Evolutionary conservation across 1,139 yeast species (phyloP).

Genomic region (Eremothecium gossypii): DNA sequence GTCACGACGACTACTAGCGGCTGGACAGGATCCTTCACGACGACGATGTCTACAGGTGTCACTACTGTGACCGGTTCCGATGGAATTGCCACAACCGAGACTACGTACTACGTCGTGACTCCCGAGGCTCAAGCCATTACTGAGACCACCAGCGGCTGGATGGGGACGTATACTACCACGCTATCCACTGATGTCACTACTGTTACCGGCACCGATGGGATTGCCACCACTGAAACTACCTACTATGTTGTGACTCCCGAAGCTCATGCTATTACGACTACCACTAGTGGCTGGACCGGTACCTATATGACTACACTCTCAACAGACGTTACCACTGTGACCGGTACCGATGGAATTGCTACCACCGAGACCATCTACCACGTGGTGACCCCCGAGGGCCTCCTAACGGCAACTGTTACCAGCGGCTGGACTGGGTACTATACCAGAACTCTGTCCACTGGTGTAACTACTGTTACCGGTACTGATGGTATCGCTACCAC

Average conservation of each 20-base stretch:
- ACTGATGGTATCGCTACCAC: constrained; percentile 9
- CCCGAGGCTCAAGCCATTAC: background rate
- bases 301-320: too few species aligned
- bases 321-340: too few species aligned
- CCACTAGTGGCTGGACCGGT: background rate
- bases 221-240: constrained; percentile 6
- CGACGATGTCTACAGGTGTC: constrained; percentile 5
- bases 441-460: constrained; percentile 2
- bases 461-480: constrained; percentile 8
- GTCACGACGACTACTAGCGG: constrained; percentile 6
- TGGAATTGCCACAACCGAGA: constrained; percentile 10
- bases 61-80: constrained; percentile 8
- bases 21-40: constrained; percentile 7
- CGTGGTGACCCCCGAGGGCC: too few species aligned
- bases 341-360: too few species aligned
- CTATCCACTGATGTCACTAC: constrained; percentile 11
- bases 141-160: constrained; percentile 1
- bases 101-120: constrained; percentile 5
- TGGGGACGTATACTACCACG: constrained; percentile 8
- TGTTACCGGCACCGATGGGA: constrained; percentile 6
- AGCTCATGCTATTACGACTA: background rate
- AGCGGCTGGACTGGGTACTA: constrained; percentile 8
- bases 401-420: constrained; percentile 6
- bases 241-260: background rate
- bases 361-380: too few species aligned